Evolutionary conservation across 2,329 filamentous ascomycete genomes (phyloP), one percentile per base, ranked within the genome.

Genomic region (Ustilaginoidea virens): DNA sequence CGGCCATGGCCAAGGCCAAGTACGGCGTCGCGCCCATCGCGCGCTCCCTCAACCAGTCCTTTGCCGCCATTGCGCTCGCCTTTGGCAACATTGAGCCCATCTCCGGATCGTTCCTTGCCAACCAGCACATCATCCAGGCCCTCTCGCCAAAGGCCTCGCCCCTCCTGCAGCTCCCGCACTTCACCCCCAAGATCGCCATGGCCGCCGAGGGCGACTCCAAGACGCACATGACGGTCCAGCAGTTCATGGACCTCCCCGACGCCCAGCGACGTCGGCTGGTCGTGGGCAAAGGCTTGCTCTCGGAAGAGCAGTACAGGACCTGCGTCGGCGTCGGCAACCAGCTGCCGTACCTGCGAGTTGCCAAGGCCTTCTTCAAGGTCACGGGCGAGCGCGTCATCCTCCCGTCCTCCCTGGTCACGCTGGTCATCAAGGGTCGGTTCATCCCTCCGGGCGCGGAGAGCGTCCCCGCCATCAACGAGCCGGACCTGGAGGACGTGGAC

Each of bases 311-410:
- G 51, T 93, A 93, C 55, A 61, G 71, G 38, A 68, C 75, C 23
- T 80, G 79, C 21, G 64, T 93, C 35, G 56, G 58, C 26, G 78
- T 94, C 17, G 86, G 85, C 17, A 73, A 74, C 42, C 82, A 94
- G 55, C 66, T 98, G 17, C 90, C 90, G 2, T 70, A 74, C 38
- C 65, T 98, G 31, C 70, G 80, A 33, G 74, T 98, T 8, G 82
- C 83, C 46, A 92, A 85, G 58, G 82, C 85, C 6, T 98, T 93
- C 58, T 98, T 98, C 73, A 98, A 98, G 64, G 92, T 98, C 25
- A 77, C 83, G 29, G 90, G 90, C 48, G 92, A 98, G 58, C 81
- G 80, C 40, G 80, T 78, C 51, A 82, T 98, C 46, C 92, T 87
- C 18, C 86, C 90, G 5, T 82, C 80, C 33, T 92, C 85, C 32